Percentiles rank a stretch among this genome's conserved stretches.
Conservation (phyloP, 306 rosid species). For the Sicyos edulis region DNA sequence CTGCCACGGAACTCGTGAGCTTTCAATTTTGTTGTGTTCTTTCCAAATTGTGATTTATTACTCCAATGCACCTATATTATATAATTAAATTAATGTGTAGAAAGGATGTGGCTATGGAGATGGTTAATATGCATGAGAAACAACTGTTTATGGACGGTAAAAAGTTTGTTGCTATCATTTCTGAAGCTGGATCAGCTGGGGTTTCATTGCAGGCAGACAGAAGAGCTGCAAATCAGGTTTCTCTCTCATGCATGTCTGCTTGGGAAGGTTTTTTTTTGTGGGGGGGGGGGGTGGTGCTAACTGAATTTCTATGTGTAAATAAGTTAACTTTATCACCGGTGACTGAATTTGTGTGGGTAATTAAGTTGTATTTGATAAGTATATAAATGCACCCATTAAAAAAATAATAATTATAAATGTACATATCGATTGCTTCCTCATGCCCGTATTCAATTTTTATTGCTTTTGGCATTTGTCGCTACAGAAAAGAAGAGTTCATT, state of each 20-base stretch:
- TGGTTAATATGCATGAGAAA: slow-evolving; percentile 99
- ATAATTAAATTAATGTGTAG: slow-evolving; percentile 34
- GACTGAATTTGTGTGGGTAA: slow-evolving; percentile 6
- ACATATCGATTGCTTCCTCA: slow-evolving; percentile 22
- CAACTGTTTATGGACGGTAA: slow-evolving; percentile 97
- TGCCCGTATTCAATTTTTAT: slow-evolving; percentile 12
- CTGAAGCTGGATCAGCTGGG: slow-evolving; percentile 99
- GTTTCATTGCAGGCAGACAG: slow-evolving; percentile 98
- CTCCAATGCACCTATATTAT: not conserved
- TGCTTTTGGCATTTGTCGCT: slow-evolving; percentile 22
- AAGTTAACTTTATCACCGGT: not conserved
- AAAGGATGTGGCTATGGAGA: slow-evolving; percentile 92
- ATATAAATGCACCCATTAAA: not conserved
- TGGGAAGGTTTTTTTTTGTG: slow-evolving; percentile 12
- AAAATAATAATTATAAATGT: not conserved
- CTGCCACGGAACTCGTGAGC: slow-evolving; percentile 97
- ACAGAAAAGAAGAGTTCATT: slow-evolving; percentile 95
- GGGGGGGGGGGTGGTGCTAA: not conserved
- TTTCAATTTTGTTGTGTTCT: slow-evolving; percentile 20
- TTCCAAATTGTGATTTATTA: slow-evolving; percentile 5
- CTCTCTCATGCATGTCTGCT: slow-evolving; percentile 16
- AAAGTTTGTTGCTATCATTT: slow-evolving; percentile 84
- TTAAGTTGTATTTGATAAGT: not conserved
- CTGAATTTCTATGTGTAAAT: slow-evolving; percentile 2
- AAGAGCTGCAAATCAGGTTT: slow-evolving; percentile 83